phyloP scores from a whole-genome alignment of 2,329 filamentous ascomycete genomes.

The Rhinocladiella mackenziei region DNA sequence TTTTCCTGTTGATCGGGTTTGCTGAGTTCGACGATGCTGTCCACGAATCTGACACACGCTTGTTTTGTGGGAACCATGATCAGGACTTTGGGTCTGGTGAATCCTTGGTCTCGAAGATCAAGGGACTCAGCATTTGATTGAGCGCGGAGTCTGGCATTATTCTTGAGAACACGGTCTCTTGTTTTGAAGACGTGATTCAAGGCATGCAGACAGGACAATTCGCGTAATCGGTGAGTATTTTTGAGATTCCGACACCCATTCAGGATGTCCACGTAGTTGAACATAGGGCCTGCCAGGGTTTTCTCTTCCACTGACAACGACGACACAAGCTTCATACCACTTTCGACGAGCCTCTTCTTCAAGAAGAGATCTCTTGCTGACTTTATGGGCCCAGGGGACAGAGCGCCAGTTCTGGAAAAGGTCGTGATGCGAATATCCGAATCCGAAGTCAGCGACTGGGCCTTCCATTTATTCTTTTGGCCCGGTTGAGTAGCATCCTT shows the following conservation, averaged over 20 bases:
- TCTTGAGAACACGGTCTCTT: conserved; percentile 84
- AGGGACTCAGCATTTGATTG: conserved; percentile 59
- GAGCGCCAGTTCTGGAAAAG: conserved; percentile 3
- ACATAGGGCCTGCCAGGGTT: conserved; percentile 66
- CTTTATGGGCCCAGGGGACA: conserved; percentile 1
- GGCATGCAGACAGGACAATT: conserved; percentile 73
- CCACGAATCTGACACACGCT: conserved; percentile 72
- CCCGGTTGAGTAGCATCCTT: conserved; percentile 51
- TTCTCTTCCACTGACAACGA: conserved; percentile 61
- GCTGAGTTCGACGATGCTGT: conserved; percentile 70
- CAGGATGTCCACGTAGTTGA: conserved; percentile 76
- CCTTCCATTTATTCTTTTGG: conserved; percentile 47
- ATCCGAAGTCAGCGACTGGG: conserved; percentile 37
- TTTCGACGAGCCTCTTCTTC: conserved; percentile 64
- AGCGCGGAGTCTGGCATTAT: conserved; percentile 73
- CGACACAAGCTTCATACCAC: conserved; percentile 46
- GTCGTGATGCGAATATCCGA: conserved; percentile 22
- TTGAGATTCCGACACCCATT: conserved; percentile 66
- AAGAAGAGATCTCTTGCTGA: conserved; percentile 42
- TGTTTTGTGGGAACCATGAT: conserved; percentile 86
- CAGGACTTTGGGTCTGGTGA: conserved; percentile 88
- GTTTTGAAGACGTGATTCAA: conserved; percentile 94
- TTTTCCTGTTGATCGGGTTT: conserved; percentile 91
- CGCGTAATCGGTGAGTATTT: conserved; percentile 66
- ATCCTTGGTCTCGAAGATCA: conserved; percentile 87